Evolutionary conservation across 768 basidiomycete species (phyloP).

Genomic region (Leccinum aurantiacum): DNA sequence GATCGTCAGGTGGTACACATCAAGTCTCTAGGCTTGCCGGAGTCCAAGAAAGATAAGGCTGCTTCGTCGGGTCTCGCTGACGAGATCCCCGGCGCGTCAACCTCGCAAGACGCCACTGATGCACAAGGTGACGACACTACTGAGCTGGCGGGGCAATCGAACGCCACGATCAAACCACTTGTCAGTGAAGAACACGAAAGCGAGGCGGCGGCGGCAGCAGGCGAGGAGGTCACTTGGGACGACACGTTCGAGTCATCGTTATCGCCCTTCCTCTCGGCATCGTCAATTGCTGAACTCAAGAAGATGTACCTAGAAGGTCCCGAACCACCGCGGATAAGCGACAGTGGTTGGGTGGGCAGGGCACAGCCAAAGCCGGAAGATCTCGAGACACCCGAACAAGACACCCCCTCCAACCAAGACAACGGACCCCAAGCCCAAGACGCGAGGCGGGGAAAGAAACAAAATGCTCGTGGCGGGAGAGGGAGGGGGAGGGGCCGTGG

Average conservation of each 20-base stretch:
- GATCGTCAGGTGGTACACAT: slow-evolving; percentile 80
- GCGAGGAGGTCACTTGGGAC: slow-evolving; percentile 58
- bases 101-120: slow-evolving; percentile 10
- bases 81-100: slow-evolving; percentile 13
- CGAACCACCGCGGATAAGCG: slow-evolving; percentile 69
- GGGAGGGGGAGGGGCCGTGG: slow-evolving; percentile 53
- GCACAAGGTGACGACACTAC: slow-evolving; percentile 9
- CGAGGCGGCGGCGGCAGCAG: not conserved
- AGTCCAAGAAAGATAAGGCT: slow-evolving; percentile 43
- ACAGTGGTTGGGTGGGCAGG: slow-evolving; percentile 71
- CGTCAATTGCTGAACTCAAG: slow-evolving; percentile 61
- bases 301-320: slow-evolving; percentile 79
- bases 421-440: slow-evolving; percentile 26
- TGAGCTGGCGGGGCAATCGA: slow-evolving; percentile 6
- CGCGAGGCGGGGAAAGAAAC: slow-evolving; percentile 39
- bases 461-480: slow-evolving; percentile 40
- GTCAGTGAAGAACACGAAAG: not conserved
- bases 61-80: slow-evolving; percentile 28
- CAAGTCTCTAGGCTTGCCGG: slow-evolving; percentile 73
- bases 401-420: slow-evolving; percentile 4
- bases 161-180: not conserved
- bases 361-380: slow-evolving; percentile 34
- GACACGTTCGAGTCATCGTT: slow-evolving; percentile 57
- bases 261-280: slow-evolving; percentile 60
- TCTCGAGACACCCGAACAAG: slow-evolving; percentile 18